Base-by-base conservation (phyloP, 768 basidiomycete genomes). In the Lyophyllum semitale region DNA sequence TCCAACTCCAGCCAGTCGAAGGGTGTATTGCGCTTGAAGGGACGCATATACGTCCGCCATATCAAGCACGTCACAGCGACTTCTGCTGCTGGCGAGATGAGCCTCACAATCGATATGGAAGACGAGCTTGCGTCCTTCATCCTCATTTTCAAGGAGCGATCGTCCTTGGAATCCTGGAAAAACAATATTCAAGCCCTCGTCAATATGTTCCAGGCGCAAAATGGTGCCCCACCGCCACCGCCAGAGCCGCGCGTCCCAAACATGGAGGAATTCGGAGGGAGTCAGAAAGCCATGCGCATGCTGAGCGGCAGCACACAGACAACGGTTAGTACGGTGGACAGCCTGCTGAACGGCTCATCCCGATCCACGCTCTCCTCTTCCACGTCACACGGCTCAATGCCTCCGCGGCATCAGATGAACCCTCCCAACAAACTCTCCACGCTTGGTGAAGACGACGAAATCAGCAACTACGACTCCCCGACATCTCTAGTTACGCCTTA, bases 111-210 rank as follows among this genome's bases (percentile, higher is more conserved):
- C 65, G 89, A 93, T 63, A 98, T 99, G 95, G 93, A 95, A 73
- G 96, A 98, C 67, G 93, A 96, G 66, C 77, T 97, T 52, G 95
- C 97, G 58, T 91, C 90, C 48, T 98, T 99, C 74, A 96, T 98
- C 71, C 82, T 99, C 44, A 89, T 94, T 63, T 99, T 97, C 82
- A 90, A 88, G 66, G 93, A 98, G 51, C 85, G 91, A 27, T 77
- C 85, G n/a, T 89, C 89, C 2, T 80, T 97, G 54, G 93, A 98
- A 65, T 80, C 89, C 0, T 98, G 97, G 97, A 87, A 81, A 67
- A 81, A 78, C 48, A 89, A 89, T 54, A 90, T 99, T 59, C 87
- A 91, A 66, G 74, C 79, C 0, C 84, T 98, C 4, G 87, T 98
- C 38, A 78, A 78, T 51, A 73, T 81, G 65, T 88, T 88, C 71